These are phyloP conservation scores for Tephrocybe sp. DNA, from an alignment of 768 basidiomycete species.

Conservation along the genomic window DNA sequence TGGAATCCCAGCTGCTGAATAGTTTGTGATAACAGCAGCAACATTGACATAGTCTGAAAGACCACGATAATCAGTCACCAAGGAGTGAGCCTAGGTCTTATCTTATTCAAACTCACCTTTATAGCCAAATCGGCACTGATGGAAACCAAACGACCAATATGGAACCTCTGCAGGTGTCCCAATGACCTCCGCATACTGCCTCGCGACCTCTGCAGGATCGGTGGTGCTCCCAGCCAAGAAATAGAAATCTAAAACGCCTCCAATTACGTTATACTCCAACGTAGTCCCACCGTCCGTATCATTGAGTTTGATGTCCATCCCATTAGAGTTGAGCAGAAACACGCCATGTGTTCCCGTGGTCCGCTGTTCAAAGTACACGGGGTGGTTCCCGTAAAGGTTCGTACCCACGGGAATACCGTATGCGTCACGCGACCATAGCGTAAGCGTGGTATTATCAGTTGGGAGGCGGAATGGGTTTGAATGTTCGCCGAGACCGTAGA, in stretches of 20 bases:
- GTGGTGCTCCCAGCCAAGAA: constrained; percentile 67
- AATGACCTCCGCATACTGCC: constrained; percentile 67
- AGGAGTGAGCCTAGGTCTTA: background rate
- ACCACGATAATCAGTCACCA: too few species aligned
- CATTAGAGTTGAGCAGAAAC: constrained; percentile 66
- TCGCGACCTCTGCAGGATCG: constrained; percentile 54
- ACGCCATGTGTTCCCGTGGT: constrained; percentile 66
- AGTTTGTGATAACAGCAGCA: constrained; percentile 57
- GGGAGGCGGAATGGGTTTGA: constrained; percentile 61
- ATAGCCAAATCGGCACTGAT: constrained; percentile 74
- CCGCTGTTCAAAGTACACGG: constrained; percentile 71
- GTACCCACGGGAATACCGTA: constrained; percentile 53
- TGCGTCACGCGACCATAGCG: constrained; percentile 67
- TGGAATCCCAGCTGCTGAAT: constrained; percentile 59
- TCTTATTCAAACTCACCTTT: constrained; percentile 36
- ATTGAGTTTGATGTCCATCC: constrained; percentile 74
- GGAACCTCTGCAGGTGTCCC: constrained; percentile 71
- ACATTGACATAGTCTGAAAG: constrained; percentile 57
- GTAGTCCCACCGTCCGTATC: constrained; percentile 33
- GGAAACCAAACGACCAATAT: constrained; percentile 71
- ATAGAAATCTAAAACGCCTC: constrained; percentile 76
- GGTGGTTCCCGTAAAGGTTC: constrained; percentile 73
- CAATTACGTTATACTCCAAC: constrained; percentile 76
- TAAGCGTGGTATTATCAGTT: constrained; percentile 42
- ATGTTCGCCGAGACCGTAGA: constrained; percentile 80